Conservation (phyloP, 495 filamentous ascomycete species). For the Cercophora newfieldiana region DNA sequence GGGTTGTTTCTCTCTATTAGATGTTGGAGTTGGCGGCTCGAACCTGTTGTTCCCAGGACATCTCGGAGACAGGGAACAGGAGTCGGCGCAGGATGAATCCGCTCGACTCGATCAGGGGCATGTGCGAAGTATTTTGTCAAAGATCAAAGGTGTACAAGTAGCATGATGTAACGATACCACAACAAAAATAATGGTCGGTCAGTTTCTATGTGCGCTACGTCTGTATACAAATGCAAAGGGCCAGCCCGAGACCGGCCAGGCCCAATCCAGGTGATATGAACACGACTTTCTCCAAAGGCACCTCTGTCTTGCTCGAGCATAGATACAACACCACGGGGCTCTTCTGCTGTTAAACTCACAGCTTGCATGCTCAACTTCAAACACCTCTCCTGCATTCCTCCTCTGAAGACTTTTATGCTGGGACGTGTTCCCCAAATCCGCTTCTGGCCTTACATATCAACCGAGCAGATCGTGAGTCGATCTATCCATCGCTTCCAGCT, state of each 20-base stretch:
- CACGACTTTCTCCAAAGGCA: neutral
- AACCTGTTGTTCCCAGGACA: neutral
- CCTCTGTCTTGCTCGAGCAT: neutral
- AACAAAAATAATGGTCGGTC: neutral
- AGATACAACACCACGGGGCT: neutral
- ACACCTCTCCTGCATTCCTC: neutral
- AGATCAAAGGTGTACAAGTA: neutral
- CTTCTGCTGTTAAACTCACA: neutral
- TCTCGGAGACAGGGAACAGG: neutral
- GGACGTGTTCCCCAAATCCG: neutral
- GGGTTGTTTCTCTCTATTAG: neutral
- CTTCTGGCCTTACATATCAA: neutral
- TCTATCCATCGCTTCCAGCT: constrained; percentile 14
- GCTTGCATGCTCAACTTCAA: neutral
- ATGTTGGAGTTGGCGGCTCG: too few relatives aligned
- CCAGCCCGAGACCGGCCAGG: neutral
- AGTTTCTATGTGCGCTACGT: neutral
- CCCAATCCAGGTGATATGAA: neutral
- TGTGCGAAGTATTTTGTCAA: neutral
- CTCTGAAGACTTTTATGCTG: neutral
- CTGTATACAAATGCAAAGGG: neutral
- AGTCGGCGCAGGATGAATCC: neutral
- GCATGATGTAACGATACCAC: neutral
- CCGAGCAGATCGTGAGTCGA: neutral
- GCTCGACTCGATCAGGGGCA: neutral